phyloP scores from a whole-genome alignment of 2,329 filamentous ascomycete genomes.

The Chaetomium olivaceum region DNA sequence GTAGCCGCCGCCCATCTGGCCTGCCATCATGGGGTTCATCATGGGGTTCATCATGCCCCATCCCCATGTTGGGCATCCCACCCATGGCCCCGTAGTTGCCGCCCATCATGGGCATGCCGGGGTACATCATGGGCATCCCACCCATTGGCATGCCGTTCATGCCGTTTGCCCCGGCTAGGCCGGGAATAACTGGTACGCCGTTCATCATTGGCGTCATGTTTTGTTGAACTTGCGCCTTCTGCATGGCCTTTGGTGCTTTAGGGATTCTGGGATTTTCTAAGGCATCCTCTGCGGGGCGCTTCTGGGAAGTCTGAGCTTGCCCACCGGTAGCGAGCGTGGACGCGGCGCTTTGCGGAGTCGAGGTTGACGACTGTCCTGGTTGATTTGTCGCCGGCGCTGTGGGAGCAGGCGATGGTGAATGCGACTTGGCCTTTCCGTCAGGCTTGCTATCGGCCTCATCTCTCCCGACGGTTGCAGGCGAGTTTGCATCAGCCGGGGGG shows the following conservation, averaged over 20 bases:
- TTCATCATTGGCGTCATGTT: constrained; percentile 49
- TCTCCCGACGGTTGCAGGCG: constrained; percentile 39
- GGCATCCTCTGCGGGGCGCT: constrained; percentile 77
- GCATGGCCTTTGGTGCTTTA: constrained; percentile 67
- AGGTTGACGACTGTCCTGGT: constrained; percentile 36
- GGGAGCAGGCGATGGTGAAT: constrained; percentile 34
- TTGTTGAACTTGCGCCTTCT: constrained; percentile 44
- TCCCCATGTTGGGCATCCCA: constrained; percentile 42
- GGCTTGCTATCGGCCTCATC: constrained; percentile 41
- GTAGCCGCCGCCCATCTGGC: constrained; percentile 16
- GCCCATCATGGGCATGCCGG: constrained; percentile 43
- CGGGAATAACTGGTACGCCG: constrained; percentile 42
- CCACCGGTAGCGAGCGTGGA: constrained; percentile 33
- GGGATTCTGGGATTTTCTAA: constrained; percentile 65
- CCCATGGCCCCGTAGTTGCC: constrained; percentile 28
- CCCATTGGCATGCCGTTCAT: constrained; percentile 42
- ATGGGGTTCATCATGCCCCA: constrained; percentile 33
- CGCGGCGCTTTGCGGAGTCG: constrained; percentile 35
- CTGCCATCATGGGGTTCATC: constrained; percentile 34
- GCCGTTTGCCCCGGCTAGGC: constrained; percentile 33
- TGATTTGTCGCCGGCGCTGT: constrained; percentile 33
- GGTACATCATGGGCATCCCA: constrained; percentile 45
- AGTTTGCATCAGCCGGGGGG: constrained; percentile 35
- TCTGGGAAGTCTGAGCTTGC: constrained; percentile 57
- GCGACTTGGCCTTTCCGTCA: constrained; percentile 39